A percentile compares a stretch with the other conserved stretches of the same genome.
Evolutionary conservation across 2,329 filamentous ascomycete species (phyloP).

Genomic region (Alternaria hordeiaustralica): DNA sequence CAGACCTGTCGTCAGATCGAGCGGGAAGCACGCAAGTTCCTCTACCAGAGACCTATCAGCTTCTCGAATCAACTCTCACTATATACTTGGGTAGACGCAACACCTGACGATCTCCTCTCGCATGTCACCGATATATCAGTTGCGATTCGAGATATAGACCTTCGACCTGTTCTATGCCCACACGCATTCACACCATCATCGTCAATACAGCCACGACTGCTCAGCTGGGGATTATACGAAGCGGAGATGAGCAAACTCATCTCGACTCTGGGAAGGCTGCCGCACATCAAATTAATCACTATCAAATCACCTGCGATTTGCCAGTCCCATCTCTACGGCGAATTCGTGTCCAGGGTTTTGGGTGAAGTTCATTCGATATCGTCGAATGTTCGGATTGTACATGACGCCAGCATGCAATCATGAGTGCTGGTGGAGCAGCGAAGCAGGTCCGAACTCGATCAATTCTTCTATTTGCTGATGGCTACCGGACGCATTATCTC

Average conservation of each 20-base stretch:
- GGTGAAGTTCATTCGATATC: accelerated
- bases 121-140: neutral
- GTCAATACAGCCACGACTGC: neutral
- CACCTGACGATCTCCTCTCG: neutral
- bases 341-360: neutral
- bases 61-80: slow-evolving; percentile 20
- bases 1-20: slow-evolving; percentile 36
- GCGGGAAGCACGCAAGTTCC: slow-evolving; percentile 34
- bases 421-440: neutral
- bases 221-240: neutral
- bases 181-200: neutral
- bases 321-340: neutral
- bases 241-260: neutral
- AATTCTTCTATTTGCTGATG: too few relatives aligned
- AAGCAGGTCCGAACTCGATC: neutral
- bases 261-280: neutral
- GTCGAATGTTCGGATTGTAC: neutral
- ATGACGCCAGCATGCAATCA: neutral
- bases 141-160: neutral
- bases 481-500: too few relatives aligned
- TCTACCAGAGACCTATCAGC: slow-evolving; percentile 37
- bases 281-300: neutral
- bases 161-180: neutral
- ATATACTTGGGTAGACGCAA: neutral
- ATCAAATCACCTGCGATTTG: neutral